Evolutionary conservation across 2,329 filamentous ascomycete genomes (phyloP).

Genomic region (Alternaria postmessia): DNA sequence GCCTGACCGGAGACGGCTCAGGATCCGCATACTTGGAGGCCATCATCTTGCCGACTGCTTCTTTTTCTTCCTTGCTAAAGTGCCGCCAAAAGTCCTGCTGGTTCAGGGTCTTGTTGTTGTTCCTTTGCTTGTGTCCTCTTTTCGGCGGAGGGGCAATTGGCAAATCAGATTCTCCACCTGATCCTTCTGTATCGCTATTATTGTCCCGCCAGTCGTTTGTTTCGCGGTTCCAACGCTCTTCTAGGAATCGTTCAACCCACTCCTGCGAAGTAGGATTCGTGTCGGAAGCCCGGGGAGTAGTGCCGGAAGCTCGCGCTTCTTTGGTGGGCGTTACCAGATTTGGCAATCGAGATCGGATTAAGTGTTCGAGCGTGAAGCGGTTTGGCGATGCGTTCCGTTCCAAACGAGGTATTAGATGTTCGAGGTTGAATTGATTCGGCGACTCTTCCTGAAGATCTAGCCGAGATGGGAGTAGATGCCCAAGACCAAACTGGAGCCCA

Average conservation of each 20-base stretch:
- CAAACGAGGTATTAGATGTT: constrained; percentile 49
- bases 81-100: constrained; percentile 60
- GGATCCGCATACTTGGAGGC: constrained; percentile 52
- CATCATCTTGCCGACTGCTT: constrained; percentile 52
- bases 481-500: constrained; percentile 50
- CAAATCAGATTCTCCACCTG: constrained; percentile 24
- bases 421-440: constrained; percentile 49
- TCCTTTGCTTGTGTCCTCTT: constrained; percentile 52
- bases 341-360: constrained; percentile 49
- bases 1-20: constrained; percentile 44
- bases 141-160: constrained; percentile 35
- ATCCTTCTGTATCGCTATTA: constrained; percentile 67
- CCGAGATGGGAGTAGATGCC: constrained; percentile 49
- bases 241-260: constrained; percentile 86
- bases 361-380: constrained; percentile 50
- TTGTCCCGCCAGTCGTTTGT: constrained; percentile 82
- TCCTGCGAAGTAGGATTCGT: constrained; percentile 71
- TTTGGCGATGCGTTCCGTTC: constrained; percentile 45
- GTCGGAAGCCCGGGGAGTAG: constrained; percentile 38
- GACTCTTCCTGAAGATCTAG: constrained; percentile 43
- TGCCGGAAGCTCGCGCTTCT: constrained; percentile 26
- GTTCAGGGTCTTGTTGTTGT: constrained; percentile 58
- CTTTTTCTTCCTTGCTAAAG: constrained; percentile 49
- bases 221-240: constrained; percentile 73
- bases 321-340: constrained; percentile 39